Conservation (phyloP, 495 filamentous ascomycete genomes). For the Annulohypoxylon bovei region DNA sequence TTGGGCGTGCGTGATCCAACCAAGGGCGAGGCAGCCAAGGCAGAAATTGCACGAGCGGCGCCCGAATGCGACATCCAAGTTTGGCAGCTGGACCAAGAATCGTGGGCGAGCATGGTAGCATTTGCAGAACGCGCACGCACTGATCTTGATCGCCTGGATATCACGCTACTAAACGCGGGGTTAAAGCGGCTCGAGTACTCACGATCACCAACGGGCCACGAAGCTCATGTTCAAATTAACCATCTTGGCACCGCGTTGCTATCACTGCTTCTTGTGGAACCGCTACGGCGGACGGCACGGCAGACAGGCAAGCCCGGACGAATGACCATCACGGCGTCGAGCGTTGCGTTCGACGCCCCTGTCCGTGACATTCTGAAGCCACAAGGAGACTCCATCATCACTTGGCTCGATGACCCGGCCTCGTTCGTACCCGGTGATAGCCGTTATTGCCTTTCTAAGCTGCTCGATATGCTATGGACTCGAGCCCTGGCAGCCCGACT, state of each 20-base stretch:
- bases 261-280: conserved; percentile 17
- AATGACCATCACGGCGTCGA: conserved; percentile 55
- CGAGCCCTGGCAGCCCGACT: conserved; percentile 55
- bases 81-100: conserved; percentile 62
- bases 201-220: conserved; percentile 50
- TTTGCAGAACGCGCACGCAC: conserved; percentile 51
- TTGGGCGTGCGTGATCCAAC: conserved; percentile 55
- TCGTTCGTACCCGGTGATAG: conserved; percentile 48
- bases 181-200: conserved; percentile 43
- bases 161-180: conserved; percentile 59
- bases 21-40: conserved; percentile 57
- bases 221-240: conserved; percentile 59
- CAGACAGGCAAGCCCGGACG: conserved; percentile 43
- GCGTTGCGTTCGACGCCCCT: conserved; percentile 46
- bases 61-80: conserved; percentile 56
- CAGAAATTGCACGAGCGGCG: conserved; percentile 49
- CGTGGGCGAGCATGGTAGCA: conserved; percentile 49
- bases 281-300: conserved; percentile 51
- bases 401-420: conserved; percentile 55
- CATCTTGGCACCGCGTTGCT: conserved; percentile 43
- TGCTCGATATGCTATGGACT: conserved; percentile 60
- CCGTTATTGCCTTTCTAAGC: conserved; percentile 58
- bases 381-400: conserved; percentile 50
- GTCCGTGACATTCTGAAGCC: conserved; percentile 47
- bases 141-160: conserved; percentile 52